Evolutionary conservation across 2,329 filamentous ascomycete genomes (phyloP).

Genomic region (Pseudohalonectria lignicola): DNA sequence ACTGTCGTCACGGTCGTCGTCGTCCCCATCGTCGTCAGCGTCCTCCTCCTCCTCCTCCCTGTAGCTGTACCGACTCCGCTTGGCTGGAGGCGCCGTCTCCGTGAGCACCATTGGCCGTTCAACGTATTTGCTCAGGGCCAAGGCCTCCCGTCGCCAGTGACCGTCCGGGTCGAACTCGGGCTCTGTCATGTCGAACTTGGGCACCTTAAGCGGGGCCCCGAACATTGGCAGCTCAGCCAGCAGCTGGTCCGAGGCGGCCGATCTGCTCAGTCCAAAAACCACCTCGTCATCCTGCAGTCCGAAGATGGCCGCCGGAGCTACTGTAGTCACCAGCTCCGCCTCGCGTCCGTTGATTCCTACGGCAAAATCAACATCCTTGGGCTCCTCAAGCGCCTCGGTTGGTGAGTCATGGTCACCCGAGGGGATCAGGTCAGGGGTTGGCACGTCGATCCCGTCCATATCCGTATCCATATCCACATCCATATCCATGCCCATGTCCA

Average conservation of each 20-base stretch:
- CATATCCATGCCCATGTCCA: no score
- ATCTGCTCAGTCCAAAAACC: slow-evolving; percentile 65
- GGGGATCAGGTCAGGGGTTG: slow-evolving; percentile 57
- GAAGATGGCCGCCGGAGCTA: slow-evolving; percentile 71
- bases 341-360: no score
- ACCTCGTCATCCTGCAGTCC: slow-evolving; percentile 73
- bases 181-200: slow-evolving; percentile 43
- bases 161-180: slow-evolving; percentile 57
- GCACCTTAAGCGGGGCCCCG: slow-evolving; percentile 49
- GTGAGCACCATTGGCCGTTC: slow-evolving; percentile 67
- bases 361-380: no score
- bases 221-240: slow-evolving; percentile 76
- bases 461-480: slow-evolving; percentile 15
- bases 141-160: slow-evolving; percentile 62
- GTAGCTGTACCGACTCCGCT: slow-evolving; percentile 76
- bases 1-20: no score
- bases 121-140: slow-evolving; percentile 80
- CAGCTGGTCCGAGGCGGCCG: slow-evolving; percentile 64
- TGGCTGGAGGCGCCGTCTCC: slow-evolving; percentile 54
- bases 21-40: slow-evolving; percentile 33
- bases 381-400: slow-evolving; percentile 25
- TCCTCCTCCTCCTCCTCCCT: slow-evolving; percentile 51
- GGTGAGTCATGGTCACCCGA: slow-evolving; percentile 52
- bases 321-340: slow-evolving; percentile 31
- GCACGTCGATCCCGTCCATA: slow-evolving; percentile 26